Evolutionary conservation across 2,329 filamentous ascomycete genomes (phyloP).

Genomic region (Phoma sp.): DNA sequence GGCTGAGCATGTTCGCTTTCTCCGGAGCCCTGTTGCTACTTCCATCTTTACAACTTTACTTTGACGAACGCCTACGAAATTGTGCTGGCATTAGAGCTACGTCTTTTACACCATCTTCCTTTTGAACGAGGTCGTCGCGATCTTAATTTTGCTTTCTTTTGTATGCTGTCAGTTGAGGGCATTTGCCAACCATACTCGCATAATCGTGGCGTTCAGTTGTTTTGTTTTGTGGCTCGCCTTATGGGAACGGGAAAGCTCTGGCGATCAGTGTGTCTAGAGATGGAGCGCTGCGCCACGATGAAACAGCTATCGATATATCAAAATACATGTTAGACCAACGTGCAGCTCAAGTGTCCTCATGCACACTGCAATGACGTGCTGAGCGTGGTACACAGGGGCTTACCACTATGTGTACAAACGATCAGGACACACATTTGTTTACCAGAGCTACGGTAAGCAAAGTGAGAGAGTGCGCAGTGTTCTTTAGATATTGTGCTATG

Average conservation of each 20-base stretch:
- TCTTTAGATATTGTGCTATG: neutral
- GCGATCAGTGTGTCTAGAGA: neutral
- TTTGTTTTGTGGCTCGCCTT: neutral
- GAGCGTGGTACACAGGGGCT: neutral
- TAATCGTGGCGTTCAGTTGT: slow-evolving; percentile 10
- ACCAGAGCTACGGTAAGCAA: slow-evolving; percentile 1
- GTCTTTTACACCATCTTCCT: neutral
- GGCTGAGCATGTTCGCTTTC: neutral
- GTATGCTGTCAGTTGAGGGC: neutral
- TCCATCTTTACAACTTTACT: slow-evolving; percentile 8
- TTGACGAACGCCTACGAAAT: slow-evolving; percentile 21
- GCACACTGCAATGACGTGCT: slow-evolving; percentile 24
- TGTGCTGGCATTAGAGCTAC: slow-evolving; percentile 18
- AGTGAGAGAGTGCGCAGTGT: slow-evolving; percentile 1
- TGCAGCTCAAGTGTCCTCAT: slow-evolving; percentile 2
- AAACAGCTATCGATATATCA: slow-evolving; percentile 1
- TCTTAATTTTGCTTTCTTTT: neutral
- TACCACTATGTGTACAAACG: neutral
- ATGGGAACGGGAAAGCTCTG: neutral
- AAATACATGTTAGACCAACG: slow-evolving; percentile 9
- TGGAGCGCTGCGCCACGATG: slow-evolving; percentile 9
- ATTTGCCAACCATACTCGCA: slow-evolving; percentile 5
- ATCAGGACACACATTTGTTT: neutral
- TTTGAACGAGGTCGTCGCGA: neutral
- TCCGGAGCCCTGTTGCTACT: neutral